A percentile compares a stretch with the other conserved stretches of the same genome.
Conservation (phyloP, 805 yeast genomes). For the Candida broadrunensis region DNA sequence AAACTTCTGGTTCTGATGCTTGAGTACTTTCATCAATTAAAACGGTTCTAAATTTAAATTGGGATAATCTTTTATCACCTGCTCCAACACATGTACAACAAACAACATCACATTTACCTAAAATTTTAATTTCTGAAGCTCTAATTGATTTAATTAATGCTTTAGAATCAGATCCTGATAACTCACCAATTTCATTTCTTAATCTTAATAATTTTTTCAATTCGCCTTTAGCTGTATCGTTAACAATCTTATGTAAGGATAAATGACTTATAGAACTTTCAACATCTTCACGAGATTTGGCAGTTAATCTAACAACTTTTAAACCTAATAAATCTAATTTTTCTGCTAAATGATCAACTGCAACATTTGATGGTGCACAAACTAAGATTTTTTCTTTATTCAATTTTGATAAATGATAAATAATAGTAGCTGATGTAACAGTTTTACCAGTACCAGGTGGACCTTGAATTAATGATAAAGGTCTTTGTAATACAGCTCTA, state of each 20-base stretch:
- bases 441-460: constrained; percentile 89
- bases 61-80: constrained; percentile 63
- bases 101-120: constrained; percentile 68
- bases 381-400: constrained; percentile 69
- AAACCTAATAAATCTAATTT: constrained; percentile 70
- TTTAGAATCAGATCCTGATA: constrained; percentile 52
- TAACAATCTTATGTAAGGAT: constrained; percentile 55
- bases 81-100: constrained; percentile 95
- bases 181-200: constrained; percentile 67
- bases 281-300: constrained; percentile 77
- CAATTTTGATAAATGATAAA: constrained; percentile 67
- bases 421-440: constrained; percentile 85
- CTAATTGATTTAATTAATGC: constrained; percentile 36
- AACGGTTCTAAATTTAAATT: constrained; percentile 66
- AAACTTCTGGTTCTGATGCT: constrained; percentile 88
- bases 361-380: constrained; percentile 95
- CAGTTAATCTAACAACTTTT: constrained; percentile 73
- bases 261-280: constrained; percentile 59
- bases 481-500: constrained; percentile 60
- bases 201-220: constrained; percentile 56
- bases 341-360: constrained; percentile 85
- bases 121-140: constrained; percentile 46
- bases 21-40: constrained; percentile 92
- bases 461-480: constrained; percentile 83
- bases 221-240: constrained; percentile 47